A percentile compares a stretch with the other conserved stretches of the same genome.
Conservation (phyloP, 176 grass and related monocot species). For the Tillandsia leiboldiana region DNA sequence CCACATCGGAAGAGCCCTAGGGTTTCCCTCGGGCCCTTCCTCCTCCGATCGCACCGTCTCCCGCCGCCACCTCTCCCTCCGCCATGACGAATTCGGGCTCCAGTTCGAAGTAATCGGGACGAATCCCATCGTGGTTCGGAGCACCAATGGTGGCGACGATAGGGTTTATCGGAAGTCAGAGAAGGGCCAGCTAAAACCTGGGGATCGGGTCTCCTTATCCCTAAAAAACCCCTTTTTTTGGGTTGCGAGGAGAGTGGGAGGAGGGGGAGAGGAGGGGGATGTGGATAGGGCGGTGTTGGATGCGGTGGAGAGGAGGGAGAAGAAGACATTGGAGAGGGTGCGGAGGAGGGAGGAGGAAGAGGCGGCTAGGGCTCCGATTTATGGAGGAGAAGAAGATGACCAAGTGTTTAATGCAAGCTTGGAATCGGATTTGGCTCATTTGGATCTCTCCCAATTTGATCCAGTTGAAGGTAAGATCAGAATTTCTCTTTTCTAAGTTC, state of each 20-base stretch:
- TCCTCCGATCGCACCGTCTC: slow-evolving; percentile 34
- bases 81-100: slow-evolving; percentile 12
- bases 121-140: slow-evolving; percentile 57
- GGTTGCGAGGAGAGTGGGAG: slow-evolving; percentile 23
- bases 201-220: slow-evolving; percentile 51
- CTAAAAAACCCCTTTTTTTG: slow-evolving; percentile 49
- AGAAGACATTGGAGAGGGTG: slow-evolving; percentile 48
- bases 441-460: slow-evolving; percentile 41
- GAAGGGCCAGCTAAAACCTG: slow-evolving; percentile 39
- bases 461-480: slow-evolving; percentile 54
- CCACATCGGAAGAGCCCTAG: slow-evolving; percentile 9
- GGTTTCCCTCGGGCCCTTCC: not conserved
- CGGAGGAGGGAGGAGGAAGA: slow-evolving; percentile 29
- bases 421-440: slow-evolving; percentile 25
- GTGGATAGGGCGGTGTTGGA: slow-evolving; percentile 51
- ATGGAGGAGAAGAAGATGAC: not conserved
- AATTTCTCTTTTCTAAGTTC: not conserved
- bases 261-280: slow-evolving; percentile 1
- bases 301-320: slow-evolving; percentile 58
- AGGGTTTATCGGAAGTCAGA: slow-evolving; percentile 36
- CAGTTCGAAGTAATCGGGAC: slow-evolving; percentile 55
- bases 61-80: slow-evolving; percentile 56
- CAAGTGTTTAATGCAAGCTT: slow-evolving; percentile 6
- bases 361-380: slow-evolving; percentile 8
- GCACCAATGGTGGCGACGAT: not conserved